Percentiles rank a stretch among this genome's conserved stretches.
These are phyloP conservation scores for Fusarium miscanthi DNA, from an alignment of 2,329 filamentous ascomycete genomes.

Conservation along the genomic window DNA sequence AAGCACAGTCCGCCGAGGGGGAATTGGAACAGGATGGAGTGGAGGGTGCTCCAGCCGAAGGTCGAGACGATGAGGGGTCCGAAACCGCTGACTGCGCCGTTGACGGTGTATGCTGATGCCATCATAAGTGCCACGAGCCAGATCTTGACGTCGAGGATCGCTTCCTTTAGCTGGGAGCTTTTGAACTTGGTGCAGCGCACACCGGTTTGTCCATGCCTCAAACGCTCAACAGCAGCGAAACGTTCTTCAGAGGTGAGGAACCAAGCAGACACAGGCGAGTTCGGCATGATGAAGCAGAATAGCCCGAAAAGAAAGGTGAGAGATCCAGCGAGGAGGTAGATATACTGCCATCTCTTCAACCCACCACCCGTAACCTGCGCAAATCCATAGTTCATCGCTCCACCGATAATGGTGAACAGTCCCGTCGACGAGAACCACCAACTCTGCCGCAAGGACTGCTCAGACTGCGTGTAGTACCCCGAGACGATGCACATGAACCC, in stretches of 20 bases:
- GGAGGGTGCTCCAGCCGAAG: conserved; percentile 72
- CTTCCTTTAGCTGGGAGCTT: conserved; percentile 66
- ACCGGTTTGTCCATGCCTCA: conserved; percentile 72
- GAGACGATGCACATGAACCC: conserved; percentile 73
- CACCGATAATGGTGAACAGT: conserved; percentile 71
- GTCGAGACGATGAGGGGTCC: conserved; percentile 78
- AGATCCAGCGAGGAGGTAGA: conserved; percentile 73
- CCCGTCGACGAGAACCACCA: conserved; percentile 74
- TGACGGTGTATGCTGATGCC: conserved; percentile 76
- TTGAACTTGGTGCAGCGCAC: conserved; percentile 72
- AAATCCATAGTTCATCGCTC: conserved; percentile 74
- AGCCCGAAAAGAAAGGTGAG: conserved; percentile 73
- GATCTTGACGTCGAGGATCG: conserved; percentile 68
- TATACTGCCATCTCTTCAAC: conserved; percentile 74
- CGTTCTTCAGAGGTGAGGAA: conserved; percentile 73
- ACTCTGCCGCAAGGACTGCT: conserved; percentile 72
- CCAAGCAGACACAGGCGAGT: conserved; percentile 74
- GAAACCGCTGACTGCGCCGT: conserved; percentile 77
- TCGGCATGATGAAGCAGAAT: conserved; percentile 73
- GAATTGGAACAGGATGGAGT: conserved; percentile 79
- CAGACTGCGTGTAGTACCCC: conserved; percentile 72
- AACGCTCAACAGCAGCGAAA: conserved; percentile 71
- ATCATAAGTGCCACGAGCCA: conserved; percentile 76
- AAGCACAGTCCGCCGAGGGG: conserved; percentile 77
- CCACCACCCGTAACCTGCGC: conserved; percentile 67